Conservation (phyloP, 371 early-diverging fungal species). For the Funneliformis caledonium region DNA sequence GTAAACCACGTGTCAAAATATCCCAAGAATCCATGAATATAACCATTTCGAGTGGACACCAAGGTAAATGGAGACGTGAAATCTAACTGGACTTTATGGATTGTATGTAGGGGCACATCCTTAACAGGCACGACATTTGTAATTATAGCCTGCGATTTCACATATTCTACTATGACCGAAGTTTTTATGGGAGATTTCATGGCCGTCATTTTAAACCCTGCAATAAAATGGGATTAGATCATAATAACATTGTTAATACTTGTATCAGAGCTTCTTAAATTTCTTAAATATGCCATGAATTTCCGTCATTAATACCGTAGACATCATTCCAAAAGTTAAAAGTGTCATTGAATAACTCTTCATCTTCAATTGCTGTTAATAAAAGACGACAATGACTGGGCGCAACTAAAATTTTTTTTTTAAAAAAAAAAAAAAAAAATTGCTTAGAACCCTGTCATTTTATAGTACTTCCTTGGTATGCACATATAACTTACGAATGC, state of each 20-base stretch:
- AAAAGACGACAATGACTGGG: slow-evolving; percentile 84
- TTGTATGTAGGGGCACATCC: slow-evolving; percentile 70
- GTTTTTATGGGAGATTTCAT: slow-evolving; percentile 71
- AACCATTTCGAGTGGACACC: slow-evolving; percentile 60
- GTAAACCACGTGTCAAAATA: slow-evolving; percentile 90
- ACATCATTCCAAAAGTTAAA: slow-evolving; percentile 88
- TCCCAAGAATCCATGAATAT: slow-evolving; percentile 74
- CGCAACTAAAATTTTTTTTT: slow-evolving; percentile 51
- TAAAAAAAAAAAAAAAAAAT: slow-evolving; percentile 46
- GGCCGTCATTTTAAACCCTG: slow-evolving; percentile 79
- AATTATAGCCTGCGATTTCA: slow-evolving; percentile 69
- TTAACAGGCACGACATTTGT: slow-evolving; percentile 56
- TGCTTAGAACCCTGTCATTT: slow-evolving; percentile 3
- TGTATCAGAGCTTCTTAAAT: neutral
- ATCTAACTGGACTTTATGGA: slow-evolving; percentile 57
- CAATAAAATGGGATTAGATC: neutral
- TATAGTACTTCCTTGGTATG: too few species aligned
- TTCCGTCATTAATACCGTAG: slow-evolving; percentile 57
- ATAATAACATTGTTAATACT: neutral
- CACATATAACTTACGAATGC: slow-evolving; percentile 55
- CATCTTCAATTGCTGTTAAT: slow-evolving; percentile 78
- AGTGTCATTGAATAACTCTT: slow-evolving; percentile 75
- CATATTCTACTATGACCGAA: slow-evolving; percentile 67
- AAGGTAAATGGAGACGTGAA: slow-evolving; percentile 67
- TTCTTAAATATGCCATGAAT: neutral